A percentile compares a stretch with the other conserved stretches of the same genome.
Conservation (phyloP, 73 alveolate species). For the Paramecium pentaurelia region DNA sequence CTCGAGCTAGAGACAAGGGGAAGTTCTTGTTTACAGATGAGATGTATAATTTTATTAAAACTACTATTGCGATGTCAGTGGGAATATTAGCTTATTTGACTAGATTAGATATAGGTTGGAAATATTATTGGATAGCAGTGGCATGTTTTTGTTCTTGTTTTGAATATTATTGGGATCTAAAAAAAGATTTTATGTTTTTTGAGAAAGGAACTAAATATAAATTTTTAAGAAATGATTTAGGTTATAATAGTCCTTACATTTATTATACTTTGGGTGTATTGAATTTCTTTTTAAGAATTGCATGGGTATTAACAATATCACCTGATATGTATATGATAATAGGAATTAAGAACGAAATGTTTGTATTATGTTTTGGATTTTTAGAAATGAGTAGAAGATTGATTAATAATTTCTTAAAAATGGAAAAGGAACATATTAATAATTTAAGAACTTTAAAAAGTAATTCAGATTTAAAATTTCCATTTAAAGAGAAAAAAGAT, state of each 20-base stretch:
- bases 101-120: neutral
- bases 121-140: neutral
- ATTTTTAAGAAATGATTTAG: slow-evolving; percentile 25
- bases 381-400: slow-evolving; percentile 48
- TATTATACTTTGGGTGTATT: slow-evolving; percentile 24
- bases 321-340: slow-evolving; percentile 31
- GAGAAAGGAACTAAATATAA: neutral
- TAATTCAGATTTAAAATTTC: neutral
- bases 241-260: slow-evolving; percentile 23
- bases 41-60: slow-evolving; percentile 22
- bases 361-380: neutral
- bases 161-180: slow-evolving; percentile 25
- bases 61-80: neutral
- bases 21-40: slow-evolving; percentile 23
- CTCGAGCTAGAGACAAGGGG: slow-evolving; percentile 26
- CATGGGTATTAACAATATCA: slow-evolving; percentile 31
- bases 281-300: slow-evolving; percentile 13
- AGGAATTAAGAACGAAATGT: slow-evolving; percentile 4
- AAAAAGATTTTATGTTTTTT: slow-evolving; percentile 34
- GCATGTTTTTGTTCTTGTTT: slow-evolving; percentile 4
- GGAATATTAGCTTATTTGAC: slow-evolving; percentile 11
- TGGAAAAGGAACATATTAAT: slow-evolving; percentile 42
- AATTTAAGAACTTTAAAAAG: slow-evolving; percentile 24
- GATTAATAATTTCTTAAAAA: neutral
- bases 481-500: neutral